Evolutionary conservation across 2,329 filamentous ascomycete species (phyloP), one percentile per base, ranked within the genome.

Genomic region (Escovopsis sp.): DNA sequence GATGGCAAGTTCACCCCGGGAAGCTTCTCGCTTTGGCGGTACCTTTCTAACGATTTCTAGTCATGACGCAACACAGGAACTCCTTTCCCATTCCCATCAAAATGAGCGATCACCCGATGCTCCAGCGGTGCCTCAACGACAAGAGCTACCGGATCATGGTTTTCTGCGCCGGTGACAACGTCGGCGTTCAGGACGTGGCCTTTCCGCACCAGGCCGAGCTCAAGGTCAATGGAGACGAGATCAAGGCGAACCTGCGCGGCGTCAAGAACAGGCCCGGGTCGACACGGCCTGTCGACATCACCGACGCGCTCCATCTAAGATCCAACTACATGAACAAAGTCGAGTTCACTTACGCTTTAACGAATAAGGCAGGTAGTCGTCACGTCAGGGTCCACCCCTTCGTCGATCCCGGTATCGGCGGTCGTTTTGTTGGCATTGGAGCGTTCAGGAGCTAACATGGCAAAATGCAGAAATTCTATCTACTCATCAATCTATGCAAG

Each of bases 231-330:
- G 70, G 76, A 9, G 80, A 80, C 25, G 85, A 94, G 38, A 70
- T 94, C 45, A 90, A 88, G 56, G 79, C 81, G n/a, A 98, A 96
- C 53, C 68, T 93, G 45, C 81, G 90, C 45, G 90, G 90, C 4
- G 60, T 98, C 41, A 98, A 98, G 60, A 94, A 94, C 55, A 93
- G 90, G 55, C 84, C 88, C 6, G 90, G 90, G 16, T 92, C 90
- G 31, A 98, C 90, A 28, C 77, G 85, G 48, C 90, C 90, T 7
- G 86, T 84, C 32, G 90, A 98, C 57, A 80, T 98, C 41, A 98
- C 90, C 7, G 65, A 71, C 43, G 69, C 74, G 40, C 63, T 96
- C 31, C 74, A 79, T 14, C 71, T 83, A 21, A 76, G 72, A 43
- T 71, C 76, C 10, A 67, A 68, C 30, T 92, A 88, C 50, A 62